Evolutionary conservation across 2,329 filamentous ascomycete genomes (phyloP).

Genomic region (Trichoderma polysporum): DNA sequence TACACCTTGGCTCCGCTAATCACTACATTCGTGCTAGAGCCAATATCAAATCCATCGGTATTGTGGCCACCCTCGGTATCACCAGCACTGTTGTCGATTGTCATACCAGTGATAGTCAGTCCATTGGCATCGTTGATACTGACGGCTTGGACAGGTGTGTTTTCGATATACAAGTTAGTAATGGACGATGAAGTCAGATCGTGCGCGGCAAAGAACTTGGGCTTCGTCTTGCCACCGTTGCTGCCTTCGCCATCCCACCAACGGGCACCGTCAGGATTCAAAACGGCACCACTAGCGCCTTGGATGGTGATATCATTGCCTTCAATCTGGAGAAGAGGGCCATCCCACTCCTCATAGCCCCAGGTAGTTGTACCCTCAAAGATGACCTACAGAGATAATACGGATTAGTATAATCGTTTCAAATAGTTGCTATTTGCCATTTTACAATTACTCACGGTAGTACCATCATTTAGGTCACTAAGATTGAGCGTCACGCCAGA

Average conservation of each 20-base stretch:
- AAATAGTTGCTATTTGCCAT: too few species aligned
- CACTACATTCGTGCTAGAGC: conserved; percentile 47
- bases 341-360: conserved; percentile 10
- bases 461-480: conserved; percentile 12
- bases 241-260: conserved; percentile 64
- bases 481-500: conserved; percentile 11
- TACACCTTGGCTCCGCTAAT: conserved; percentile 54
- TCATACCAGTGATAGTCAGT: conserved; percentile 39
- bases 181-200: conserved; percentile 37
- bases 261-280: conserved; percentile 23
- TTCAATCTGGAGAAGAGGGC: conserved; percentile 11
- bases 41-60: conserved; percentile 61
- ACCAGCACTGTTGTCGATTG: conserved; percentile 40
- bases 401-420: background rate
- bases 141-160: conserved; percentile 44
- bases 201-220: conserved; percentile 57
- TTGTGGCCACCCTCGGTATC: conserved; percentile 45
- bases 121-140: conserved; percentile 38
- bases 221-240: conserved; percentile 63
- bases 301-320: conserved; percentile 6
- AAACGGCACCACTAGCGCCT: background rate
- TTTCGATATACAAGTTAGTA: conserved; percentile 40
- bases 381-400: background rate
- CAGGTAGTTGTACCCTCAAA: conserved; percentile 11
- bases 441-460: background rate